phyloP scores from a whole-genome alignment of 306 rosid genomes.

The Hippophae tibetana region DNA sequence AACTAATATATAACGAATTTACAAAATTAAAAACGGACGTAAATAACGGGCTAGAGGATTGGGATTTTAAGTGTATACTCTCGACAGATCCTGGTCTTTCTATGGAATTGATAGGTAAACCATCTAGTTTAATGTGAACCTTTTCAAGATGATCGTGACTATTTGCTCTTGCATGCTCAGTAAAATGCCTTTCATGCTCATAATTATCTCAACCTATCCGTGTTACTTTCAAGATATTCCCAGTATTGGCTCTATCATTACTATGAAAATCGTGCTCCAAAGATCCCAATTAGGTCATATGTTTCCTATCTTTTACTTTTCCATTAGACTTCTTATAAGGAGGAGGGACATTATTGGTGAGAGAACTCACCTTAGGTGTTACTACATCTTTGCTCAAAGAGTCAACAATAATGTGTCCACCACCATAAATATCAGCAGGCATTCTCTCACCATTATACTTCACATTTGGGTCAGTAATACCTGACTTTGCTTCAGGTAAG shows the following conservation, averaged over 20 bases:
- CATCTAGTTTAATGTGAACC: constrained; percentile 23
- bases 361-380: constrained; percentile 40
- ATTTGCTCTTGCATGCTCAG: constrained; percentile 27
- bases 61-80: constrained; percentile 60
- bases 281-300: constrained; percentile 20
- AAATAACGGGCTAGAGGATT: background rate
- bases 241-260: constrained; percentile 18
- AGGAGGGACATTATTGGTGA: constrained; percentile 58
- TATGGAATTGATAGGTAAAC: constrained; percentile 29
- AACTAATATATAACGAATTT: constrained; percentile 22
- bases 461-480: constrained; percentile 23
- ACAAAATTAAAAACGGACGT: constrained; percentile 6
- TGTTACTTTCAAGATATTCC: constrained; percentile 22
- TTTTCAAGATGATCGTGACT: constrained; percentile 31
- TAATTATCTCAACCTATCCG: constrained; percentile 36
- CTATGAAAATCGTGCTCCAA: constrained; percentile 20
- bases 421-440: constrained; percentile 26
- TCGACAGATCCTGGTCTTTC: constrained; percentile 55
- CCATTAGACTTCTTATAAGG: constrained; percentile 63
- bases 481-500: constrained; percentile 29
- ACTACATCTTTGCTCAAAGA: constrained; percentile 37
- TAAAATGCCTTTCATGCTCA: constrained; percentile 38
- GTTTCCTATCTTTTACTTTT: constrained; percentile 37
- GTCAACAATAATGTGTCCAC: constrained; percentile 24
- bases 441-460: constrained; percentile 33